Conservation (phyloP, 2,329 filamentous ascomycete species). For the Alternaria postmessia region DNA sequence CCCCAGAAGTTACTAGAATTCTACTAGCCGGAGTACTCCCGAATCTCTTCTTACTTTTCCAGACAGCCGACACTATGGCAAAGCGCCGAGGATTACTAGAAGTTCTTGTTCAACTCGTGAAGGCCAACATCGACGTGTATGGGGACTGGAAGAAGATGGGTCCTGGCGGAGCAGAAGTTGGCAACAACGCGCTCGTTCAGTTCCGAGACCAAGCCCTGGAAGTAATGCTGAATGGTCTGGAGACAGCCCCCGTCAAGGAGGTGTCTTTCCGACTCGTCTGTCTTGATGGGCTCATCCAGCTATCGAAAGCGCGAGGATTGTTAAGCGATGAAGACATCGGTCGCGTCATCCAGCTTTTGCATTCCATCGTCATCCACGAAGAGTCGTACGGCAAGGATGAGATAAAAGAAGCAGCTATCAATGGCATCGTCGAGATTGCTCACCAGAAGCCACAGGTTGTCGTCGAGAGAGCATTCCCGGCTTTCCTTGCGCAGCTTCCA, state of each 20-base stretch:
- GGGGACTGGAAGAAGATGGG: constrained; percentile 62
- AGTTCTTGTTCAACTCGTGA: constrained; percentile 65
- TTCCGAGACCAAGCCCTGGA: constrained; percentile 54
- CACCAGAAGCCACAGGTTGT: constrained; percentile 69
- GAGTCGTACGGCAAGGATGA: constrained; percentile 64
- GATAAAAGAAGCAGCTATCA: constrained; percentile 66
- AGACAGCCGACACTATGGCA: constrained; percentile 67
- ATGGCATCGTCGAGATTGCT: constrained; percentile 67
- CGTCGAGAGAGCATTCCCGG: constrained; percentile 70
- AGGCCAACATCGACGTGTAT: constrained; percentile 65
- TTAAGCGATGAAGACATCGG: constrained; percentile 54
- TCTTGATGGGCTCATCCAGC: constrained; percentile 54
- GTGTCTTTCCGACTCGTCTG: constrained; percentile 59
- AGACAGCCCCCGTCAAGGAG: constrained; percentile 56
- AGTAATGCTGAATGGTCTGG: constrained; percentile 54
- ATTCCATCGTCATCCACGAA: constrained; percentile 68
- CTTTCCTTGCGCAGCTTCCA: constrained; percentile 70
- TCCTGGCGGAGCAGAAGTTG: constrained; percentile 41
- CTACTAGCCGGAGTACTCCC: constrained; percentile 66
- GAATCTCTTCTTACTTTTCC: constrained; percentile 66
- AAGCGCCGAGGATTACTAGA: constrained; percentile 71
- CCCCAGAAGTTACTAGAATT: constrained; percentile 62
- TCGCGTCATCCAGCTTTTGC: constrained; percentile 66
- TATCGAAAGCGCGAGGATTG: constrained; percentile 53
- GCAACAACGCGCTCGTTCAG: constrained; percentile 50